Base-by-base conservation (phyloP, 2,329 filamentous ascomycete species). In the Pezicula radicicola region DNA sequence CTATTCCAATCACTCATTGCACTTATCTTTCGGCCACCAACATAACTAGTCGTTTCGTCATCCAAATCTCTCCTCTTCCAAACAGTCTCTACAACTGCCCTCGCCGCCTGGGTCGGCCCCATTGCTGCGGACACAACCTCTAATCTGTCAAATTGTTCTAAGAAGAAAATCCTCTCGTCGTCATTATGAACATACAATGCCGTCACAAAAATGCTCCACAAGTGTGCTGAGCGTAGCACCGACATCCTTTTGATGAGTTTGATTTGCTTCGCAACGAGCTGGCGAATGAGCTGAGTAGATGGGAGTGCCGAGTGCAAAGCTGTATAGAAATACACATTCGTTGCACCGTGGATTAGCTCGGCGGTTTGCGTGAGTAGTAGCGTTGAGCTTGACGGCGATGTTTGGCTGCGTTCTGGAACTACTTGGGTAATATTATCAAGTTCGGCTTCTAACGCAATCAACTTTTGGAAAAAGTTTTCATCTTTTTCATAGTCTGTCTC, bases 151-250 rank as follows among this genome's bases (percentile, higher is more conserved):
- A 56, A 54, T 27, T 56, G 54, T 46, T 52, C 40, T 13, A 56
- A 36, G 30, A 56, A 56, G 46, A 56, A 56, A 15, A 56, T 52
- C 36, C 54, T 49, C 37, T 56, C 37, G 18, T 56, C 51, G 40
- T 56, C 54, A 25, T 50, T 28, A 9, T 30, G 46, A 15, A 46
- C 54, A 35, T 56, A 56, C 6, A 56, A 46, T 10, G 51, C 45
- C 6, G 54, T 54, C 15, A 56, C 54, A 30, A 56, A 56, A n/a
- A 56, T 46, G 37, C 54, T 56, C 54, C 54, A 56, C 13, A 56
- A 51, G 52, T 56, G 51, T 18, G 54, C 48, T 4, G 54, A 52
- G 19, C 46, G 37, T 16, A 55, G 12, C 7, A 12, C 16, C 6
- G 48, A 15, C 28, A 55, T 48, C 16, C 19, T 19, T 15, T 43